Evolutionary conservation across 352 stramenopile species (phyloP), one percentile per base, ranked within the genome.

Genomic region (Bremia lactucae): DNA sequence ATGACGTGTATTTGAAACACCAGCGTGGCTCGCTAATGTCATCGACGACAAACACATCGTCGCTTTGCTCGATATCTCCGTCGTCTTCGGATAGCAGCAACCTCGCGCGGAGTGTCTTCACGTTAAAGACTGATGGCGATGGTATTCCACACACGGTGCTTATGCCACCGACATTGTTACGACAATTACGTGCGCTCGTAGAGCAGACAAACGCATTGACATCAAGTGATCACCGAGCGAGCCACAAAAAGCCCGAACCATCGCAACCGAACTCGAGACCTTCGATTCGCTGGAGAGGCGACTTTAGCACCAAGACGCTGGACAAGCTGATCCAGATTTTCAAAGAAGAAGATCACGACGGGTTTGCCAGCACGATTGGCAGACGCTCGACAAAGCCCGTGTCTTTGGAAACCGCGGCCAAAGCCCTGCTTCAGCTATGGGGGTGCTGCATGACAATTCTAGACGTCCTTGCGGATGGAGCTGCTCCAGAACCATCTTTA

Each of bases 391-490:
- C 56, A 16, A 59, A 62, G 19, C 25, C 49, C 4, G 38, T 79
- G 28, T 44, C 66, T 2, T 20, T 79, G 4, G 59, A 67, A 35
- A 59, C 39, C 40, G 63, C 57, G 1, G 49, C 53, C 9, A 64
- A 72, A 25, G 53, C 64, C 19, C 59, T 83, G 42, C 49, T 84
- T 4, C 54, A 68, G 52, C 55, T 83, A n/a, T 87, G 74, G 74
- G 53, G 70, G 3, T 67, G 62, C 50, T 49, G 70, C 34, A 52
- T 80, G 8, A 60, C 72, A 50, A 68, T 76, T 31, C 39, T 87
- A 1, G 52, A 62, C 33, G 53, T 55, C 10, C 47, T 67, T 2
- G 57, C 52, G 13, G 52, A 67, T 11, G 57, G 69, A 7, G 42
- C 51, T 6, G 38, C 36, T 2, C 46, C 49, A 0, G 47, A 64